These are phyloP conservation scores for Arabidopsis thaliana DNA, from an alignment of 345 rosid genomes.

Conservation along the genomic window DNA sequence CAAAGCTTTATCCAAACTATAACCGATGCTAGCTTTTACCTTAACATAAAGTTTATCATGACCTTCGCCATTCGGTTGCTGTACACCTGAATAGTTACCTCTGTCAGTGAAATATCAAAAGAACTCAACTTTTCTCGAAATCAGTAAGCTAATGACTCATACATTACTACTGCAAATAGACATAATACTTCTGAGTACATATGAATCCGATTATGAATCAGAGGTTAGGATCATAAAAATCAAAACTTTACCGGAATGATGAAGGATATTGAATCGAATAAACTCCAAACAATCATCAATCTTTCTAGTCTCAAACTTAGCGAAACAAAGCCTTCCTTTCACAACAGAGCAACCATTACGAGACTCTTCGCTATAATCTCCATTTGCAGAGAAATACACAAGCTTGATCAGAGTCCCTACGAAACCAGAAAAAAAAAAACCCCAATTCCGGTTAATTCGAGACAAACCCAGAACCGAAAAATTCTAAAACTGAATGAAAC, in stretches of 20 bases:
- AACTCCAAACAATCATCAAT: conserved; percentile 84
- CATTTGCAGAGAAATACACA: conserved; percentile 69
- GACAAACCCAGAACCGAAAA: background rate
- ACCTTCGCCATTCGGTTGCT: conserved; percentile 46
- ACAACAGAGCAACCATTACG: conserved; percentile 43
- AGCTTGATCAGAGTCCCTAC: conserved; percentile 86
- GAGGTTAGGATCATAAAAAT: background rate
- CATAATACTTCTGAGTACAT: background rate
- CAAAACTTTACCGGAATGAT: conserved; percentile 53
- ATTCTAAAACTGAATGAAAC: background rate
- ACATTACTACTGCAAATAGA: conserved; percentile 3
- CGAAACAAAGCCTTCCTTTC: conserved; percentile 77
- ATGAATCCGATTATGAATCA: conserved; percentile 5
- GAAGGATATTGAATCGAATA: conserved; percentile 64
- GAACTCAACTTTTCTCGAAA: background rate
- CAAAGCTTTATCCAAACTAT: conserved; percentile 25
- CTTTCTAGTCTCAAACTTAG: conserved; percentile 85
- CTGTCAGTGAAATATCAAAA: conserved; percentile 36
- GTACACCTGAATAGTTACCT: conserved; percentile 58
- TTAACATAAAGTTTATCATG: conserved; percentile 57
- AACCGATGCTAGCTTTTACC: conserved; percentile 51
- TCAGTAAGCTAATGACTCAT: background rate
- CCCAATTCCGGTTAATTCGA: background rate
- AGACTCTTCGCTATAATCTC: conserved; percentile 45
- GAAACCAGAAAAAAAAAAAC: conserved; percentile 23